Percentiles rank a stretch among this genome's conserved stretches.
Conservation (phyloP, 805 yeast species). For the Wickerhamomyces canadensis region DNA sequence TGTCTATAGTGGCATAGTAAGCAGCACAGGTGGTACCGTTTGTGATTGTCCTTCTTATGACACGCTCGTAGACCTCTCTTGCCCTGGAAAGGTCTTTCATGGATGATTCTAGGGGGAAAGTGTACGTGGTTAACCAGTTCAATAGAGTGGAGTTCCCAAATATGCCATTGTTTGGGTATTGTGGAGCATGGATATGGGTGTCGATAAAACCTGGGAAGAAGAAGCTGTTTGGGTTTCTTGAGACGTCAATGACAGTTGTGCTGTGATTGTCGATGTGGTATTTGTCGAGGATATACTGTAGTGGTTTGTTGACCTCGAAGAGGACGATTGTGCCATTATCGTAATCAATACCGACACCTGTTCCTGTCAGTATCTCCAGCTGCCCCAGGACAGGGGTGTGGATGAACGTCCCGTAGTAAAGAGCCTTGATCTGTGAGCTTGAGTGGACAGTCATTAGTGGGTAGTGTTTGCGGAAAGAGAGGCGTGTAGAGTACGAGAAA, state of each 20-base stretch:
- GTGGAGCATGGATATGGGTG: slow-evolving; percentile 83
- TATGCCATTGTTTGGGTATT: slow-evolving; percentile 75
- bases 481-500: too few species aligned
- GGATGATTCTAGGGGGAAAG: slow-evolving; percentile 83
- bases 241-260: slow-evolving; percentile 27
- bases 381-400: slow-evolving; percentile 62
- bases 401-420: slow-evolving; percentile 65
- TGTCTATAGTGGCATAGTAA: slow-evolving; percentile 86
- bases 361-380: slow-evolving; percentile 48
- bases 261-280: slow-evolving; percentile 22
- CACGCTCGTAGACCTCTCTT: slow-evolving; percentile 52
- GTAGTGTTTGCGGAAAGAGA: too few species aligned
- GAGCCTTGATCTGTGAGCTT: slow-evolving; percentile 16
- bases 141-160: slow-evolving; percentile 80
- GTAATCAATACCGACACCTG: slow-evolving; percentile 63
- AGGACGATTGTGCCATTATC: slow-evolving; percentile 28
- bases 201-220: slow-evolving; percentile 81
- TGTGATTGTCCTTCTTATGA: slow-evolving; percentile 61
- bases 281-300: slow-evolving; percentile 6
- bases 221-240: slow-evolving; percentile 42
- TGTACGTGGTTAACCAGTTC: slow-evolving; percentile 84
- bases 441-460: not conserved
- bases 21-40: slow-evolving; percentile 92
- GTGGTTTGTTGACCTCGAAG: slow-evolving; percentile 15
- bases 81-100: slow-evolving; percentile 54